Conservation (phyloP, 495 filamentous ascomycete species). For the Podospora comata region DNA sequence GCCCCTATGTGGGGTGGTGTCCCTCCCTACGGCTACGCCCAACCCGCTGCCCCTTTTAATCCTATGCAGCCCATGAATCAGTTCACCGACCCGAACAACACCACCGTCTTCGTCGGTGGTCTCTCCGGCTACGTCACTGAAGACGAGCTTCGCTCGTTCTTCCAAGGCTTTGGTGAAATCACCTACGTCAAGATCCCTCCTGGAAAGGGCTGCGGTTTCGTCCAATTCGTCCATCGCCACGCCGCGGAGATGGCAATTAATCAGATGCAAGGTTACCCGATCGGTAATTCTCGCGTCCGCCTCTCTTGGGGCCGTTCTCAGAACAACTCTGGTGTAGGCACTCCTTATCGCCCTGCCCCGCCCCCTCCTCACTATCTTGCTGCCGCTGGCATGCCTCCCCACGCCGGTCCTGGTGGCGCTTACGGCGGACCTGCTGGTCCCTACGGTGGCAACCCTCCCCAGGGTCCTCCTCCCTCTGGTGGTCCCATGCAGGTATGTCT, state of each 20-base stretch:
- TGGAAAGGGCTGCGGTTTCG: constrained; percentile 98
- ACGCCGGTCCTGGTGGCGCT: constrained; percentile 25
- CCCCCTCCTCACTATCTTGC: constrained; percentile 73
- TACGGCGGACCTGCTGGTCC: constrained; percentile 28
- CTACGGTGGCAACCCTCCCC: constrained; percentile 29
- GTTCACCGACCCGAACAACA: constrained; percentile 99
- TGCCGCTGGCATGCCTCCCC: constrained; percentile 27
- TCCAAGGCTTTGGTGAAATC: constrained; percentile 99
- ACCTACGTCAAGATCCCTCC: constrained; percentile 99
- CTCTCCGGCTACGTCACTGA: constrained; percentile 98
- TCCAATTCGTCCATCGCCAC: constrained; percentile 98
- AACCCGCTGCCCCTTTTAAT: constrained; percentile 37
- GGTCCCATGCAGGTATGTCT: constrained; percentile 31
- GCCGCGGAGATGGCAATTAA: constrained; percentile 99
- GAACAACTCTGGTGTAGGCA: constrained; percentile 99
- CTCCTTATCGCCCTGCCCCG: constrained; percentile 92
- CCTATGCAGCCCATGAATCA: constrained; percentile 93
- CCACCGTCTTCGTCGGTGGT: constrained; percentile 96
- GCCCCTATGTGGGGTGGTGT: constrained; percentile 42
- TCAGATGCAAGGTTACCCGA: constrained; percentile 99
- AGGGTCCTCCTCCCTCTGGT: constrained; percentile 28
- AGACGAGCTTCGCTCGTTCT: constrained; percentile 98
- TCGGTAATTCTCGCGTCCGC: constrained; percentile 96
- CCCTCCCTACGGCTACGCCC: constrained; percentile 33
- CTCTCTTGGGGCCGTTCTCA: constrained; percentile 96